These are phyloP conservation scores for Steccherinum ochraceum DNA, from an alignment of 768 basidiomycete genomes.

Conservation along the genomic window DNA sequence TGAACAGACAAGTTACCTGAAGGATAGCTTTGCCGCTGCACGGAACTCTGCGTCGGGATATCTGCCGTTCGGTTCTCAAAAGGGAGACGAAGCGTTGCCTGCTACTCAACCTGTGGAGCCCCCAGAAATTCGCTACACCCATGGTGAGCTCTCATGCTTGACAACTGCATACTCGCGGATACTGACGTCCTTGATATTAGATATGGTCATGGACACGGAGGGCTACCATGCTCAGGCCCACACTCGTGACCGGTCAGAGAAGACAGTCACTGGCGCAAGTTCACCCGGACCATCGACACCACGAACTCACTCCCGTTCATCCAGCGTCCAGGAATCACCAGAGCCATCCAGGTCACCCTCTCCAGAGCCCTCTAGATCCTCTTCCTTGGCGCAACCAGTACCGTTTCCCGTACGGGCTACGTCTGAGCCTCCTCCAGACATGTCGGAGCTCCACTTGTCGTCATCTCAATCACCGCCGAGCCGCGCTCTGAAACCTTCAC, in stretches of 20 bases:
- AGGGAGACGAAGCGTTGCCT: slow-evolving; percentile 44
- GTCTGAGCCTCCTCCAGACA: slow-evolving; percentile 57
- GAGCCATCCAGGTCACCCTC: slow-evolving; percentile 19
- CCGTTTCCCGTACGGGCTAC: slow-evolving; percentile 39
- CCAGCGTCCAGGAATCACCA: slow-evolving; percentile 10
- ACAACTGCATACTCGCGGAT: no score
- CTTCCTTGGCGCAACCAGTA: slow-evolving; percentile 14
- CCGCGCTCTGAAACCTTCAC: slow-evolving; percentile 9
- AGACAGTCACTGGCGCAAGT: slow-evolving; percentile 16
- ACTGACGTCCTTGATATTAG: no score
- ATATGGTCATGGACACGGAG: slow-evolving; percentile 74
- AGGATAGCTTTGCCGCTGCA: slow-evolving; percentile 16
- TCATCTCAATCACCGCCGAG: slow-evolving; percentile 5
- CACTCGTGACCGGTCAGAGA: slow-evolving; percentile 25
- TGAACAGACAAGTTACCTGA: slow-evolving; percentile 8
- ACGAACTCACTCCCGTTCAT: background rate
- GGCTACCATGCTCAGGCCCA: slow-evolving; percentile 60
- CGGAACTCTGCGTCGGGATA: slow-evolving; percentile 11
- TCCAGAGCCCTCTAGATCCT: slow-evolving; percentile 13
- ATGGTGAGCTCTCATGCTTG: slow-evolving; percentile 30
- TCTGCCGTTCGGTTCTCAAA: slow-evolving; percentile 18
- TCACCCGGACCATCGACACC: background rate
- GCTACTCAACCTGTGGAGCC: slow-evolving; percentile 25
- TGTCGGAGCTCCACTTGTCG: slow-evolving; percentile 19
- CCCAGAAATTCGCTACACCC: slow-evolving; percentile 43